Percentiles rank a stretch among this genome's conserved stretches.
Evolutionary conservation across 192 early-diverging fungal genomes (phyloP).

Genomic region (Linnemannia zychae): DNA sequence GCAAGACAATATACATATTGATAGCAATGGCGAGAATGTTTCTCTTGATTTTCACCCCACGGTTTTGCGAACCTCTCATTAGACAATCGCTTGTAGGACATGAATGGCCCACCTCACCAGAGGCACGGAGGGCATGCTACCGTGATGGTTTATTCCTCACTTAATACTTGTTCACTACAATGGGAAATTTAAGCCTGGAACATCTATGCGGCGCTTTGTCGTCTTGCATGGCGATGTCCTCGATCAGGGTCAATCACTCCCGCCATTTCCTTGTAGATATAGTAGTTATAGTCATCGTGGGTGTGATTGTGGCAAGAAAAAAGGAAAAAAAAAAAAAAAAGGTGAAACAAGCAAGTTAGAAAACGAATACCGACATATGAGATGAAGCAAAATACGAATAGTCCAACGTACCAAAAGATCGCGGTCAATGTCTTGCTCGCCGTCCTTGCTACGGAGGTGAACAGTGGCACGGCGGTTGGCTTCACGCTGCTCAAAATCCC

Average conservation of each 20-base stretch:
- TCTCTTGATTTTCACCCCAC: no score
- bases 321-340: not conserved
- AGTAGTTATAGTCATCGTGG: not conserved
- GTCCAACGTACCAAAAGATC: constrained; percentile 36
- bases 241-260: not conserved
- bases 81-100: no score
- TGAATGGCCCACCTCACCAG: no score
- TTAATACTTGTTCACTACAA: no score
- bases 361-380: not conserved
- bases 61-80: no score
- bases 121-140: no score
- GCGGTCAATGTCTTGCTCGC: constrained; percentile 59
- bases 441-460: constrained; percentile 54
- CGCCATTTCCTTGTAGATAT: not conserved
- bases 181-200: not conserved
- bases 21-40: no score
- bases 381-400: not conserved
- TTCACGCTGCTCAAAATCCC: constrained; percentile 65
- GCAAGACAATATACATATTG: no score
- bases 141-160: no score
- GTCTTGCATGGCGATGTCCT: not conserved
- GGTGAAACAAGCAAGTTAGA: not conserved
- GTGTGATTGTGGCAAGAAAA: no score
- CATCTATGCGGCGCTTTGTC: not conserved
- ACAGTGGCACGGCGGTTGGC: constrained; percentile 59